Evolutionary conservation across 345 rosid genomes (phyloP), one percentile per base, ranked within the genome.

Genomic region (Brassica cretica): DNA sequence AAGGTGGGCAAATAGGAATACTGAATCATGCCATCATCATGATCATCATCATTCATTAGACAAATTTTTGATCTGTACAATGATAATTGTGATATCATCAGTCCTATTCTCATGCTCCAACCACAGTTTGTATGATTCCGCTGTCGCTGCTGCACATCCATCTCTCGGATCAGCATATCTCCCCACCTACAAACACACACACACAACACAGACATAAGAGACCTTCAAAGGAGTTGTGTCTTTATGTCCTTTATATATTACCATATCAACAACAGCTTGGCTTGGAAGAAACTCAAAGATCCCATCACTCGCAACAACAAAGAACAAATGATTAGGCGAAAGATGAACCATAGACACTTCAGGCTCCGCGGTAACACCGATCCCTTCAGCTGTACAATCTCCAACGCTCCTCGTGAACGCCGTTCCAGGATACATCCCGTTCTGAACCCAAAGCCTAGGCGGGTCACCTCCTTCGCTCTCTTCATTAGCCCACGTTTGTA

Each of bases 321-420:
- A 93, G 82, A 95, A 95, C 84, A 82, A 66, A 75, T 93, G 96
- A 74, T 86, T 81, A 1, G 89, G 89, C 16, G 84, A 87, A 32
- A 93, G 89, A 67, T 79, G 85, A 78, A 93, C 86, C 72, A 82
- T 68, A 0, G 88, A 83, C 72, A 95, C 90, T 81, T 95, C 99
- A 6, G 97, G 98, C 49, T 77, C 93, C 21, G 99, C 89, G 75
- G 87, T 77, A 51, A 91, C 98, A 68, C 97, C 99, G 10, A 95
- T 95, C 10, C 73, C 86, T 86, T 95, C 98, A 15, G 99, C 98
- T 51, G 87, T 87, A 64, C 76, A 72, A 80, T 95, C 99, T 64
- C 98, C 99, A 16, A 95, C 85, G 75, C 99, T 95, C 73, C 97
- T 88, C 0, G 99, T 87, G 77, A 95, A 95, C 3, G 99, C 99